Evolutionary conservation across 2,329 filamentous ascomycete genomes (phyloP).

Genomic region (Cladophialophora bantiana): DNA sequence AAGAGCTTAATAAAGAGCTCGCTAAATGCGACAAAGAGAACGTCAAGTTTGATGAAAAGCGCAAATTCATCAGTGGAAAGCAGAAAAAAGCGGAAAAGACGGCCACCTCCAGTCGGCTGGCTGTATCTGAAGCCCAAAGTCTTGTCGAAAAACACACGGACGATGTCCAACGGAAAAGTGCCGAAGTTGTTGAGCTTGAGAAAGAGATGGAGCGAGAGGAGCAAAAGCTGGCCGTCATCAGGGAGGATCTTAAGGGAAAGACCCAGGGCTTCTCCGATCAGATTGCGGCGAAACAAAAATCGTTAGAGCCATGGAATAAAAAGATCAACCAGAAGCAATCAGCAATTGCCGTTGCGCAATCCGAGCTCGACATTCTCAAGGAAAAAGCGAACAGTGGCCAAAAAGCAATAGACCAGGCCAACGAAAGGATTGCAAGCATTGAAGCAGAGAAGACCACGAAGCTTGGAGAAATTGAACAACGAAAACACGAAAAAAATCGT

Average conservation of each 20-base stretch:
- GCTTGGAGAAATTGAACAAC: conserved; percentile 75
- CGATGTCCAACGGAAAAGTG: conserved; percentile 77
- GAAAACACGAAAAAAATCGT: conserved; percentile 72
- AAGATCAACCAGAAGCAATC: conserved; percentile 98
- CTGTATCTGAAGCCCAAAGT: conserved; percentile 75
- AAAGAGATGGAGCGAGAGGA: conserved; percentile 79
- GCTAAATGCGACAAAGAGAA: conserved; percentile 94
- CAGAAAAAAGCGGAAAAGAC: conserved; percentile 94
- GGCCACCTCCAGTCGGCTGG: conserved; percentile 76
- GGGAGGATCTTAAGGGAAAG: conserved; percentile 90
- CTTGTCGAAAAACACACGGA: conserved; percentile 78
- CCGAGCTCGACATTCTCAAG: conserved; percentile 87
- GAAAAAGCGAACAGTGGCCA: conserved; percentile 90
- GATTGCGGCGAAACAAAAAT: conserved; percentile 90
- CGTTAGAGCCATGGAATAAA: conserved; percentile 92
- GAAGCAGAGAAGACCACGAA: conserved; percentile 76
- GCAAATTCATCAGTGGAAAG: conserved; percentile 89
- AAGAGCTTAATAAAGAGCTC: conserved; percentile 82
- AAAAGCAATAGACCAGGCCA: conserved; percentile 80
- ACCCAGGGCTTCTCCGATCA: conserved; percentile 93
- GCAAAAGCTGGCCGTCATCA: conserved; percentile 79
- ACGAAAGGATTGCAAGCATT: conserved; percentile 77
- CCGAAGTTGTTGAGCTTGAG: conserved; percentile 80
- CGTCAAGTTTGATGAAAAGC: conserved; percentile 97
- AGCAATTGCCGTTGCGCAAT: conserved; percentile 90